Evolutionary conservation across 257 asterid species (phyloP), one percentile per base, ranked within the genome.

Genomic region (Solanum chmielewskii): DNA sequence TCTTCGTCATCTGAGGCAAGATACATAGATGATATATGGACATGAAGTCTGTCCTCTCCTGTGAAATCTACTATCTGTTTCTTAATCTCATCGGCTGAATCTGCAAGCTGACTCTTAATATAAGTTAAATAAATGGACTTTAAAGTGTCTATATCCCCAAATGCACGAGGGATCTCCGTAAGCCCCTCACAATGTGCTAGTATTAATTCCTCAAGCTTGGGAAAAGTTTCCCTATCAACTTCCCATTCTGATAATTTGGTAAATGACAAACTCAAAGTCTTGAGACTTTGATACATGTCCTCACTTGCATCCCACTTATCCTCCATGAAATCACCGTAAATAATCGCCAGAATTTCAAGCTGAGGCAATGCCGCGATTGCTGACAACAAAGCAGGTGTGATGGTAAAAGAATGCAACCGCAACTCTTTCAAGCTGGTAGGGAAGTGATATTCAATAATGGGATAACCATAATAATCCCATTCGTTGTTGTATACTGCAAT

Each of bases 111-210:
- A 14, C 75, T 0, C 0, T 49, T 3, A 10, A 3, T 27, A 29
- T 14, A 2, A 3, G 11, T 35, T 9, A 69, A 9, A 1, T 4
- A 13, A 6, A 69, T 29, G 23, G 11, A 3, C 41, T 69, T 69
- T 69, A 69, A 29, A 29, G 6, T 69, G 1, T 13, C 4, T 12
- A 69, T 14, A 13, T 69, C 41, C 23, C 1, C 6, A 1, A 69
- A 69, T 69, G 12, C 80, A 35, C 0, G 35, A 18, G 80, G 80
- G n/a, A 73, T 73, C 47, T 73, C 49, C 2, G 6, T 45, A 45
- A 45, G 0, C 7, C 1, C 0, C 0, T 13, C 0, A 47, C 56
- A 47, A 0, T 4, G 0, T 20, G 0, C 16, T 20, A 73, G 9
- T 20, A 20, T 73, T 20, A 47, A 73, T 37, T 10, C 42, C 41